phyloP scores from a whole-genome alignment of 345 rosid genomes.

The Aethionema arabicum region DNA sequence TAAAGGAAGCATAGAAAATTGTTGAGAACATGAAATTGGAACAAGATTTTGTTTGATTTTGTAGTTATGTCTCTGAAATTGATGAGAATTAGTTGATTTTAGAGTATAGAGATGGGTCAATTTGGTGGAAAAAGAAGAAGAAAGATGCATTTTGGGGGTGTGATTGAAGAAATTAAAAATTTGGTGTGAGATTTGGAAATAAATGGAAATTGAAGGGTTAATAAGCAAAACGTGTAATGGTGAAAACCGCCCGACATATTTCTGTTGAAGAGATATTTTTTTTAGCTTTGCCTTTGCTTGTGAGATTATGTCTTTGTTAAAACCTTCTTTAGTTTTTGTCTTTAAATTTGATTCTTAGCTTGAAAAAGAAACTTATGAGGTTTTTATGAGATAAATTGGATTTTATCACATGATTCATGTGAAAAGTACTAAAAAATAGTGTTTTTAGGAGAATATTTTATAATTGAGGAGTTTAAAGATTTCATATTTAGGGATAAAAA shows the following conservation, averaged over 20 bases:
- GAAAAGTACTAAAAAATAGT: background rate
- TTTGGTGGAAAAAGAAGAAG: slow-evolving; percentile 27
- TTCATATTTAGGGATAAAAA: too few species aligned
- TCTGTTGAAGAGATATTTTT: slow-evolving; percentile 34
- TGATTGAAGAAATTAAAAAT: slow-evolving; percentile 14
- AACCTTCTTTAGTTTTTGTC: slow-evolving; percentile 31
- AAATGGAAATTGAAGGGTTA: slow-evolving; percentile 18
- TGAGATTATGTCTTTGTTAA: slow-evolving; percentile 30
- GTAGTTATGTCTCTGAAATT: slow-evolving; percentile 30
- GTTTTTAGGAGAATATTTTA: too few species aligned
- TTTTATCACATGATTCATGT: slow-evolving; percentile 23
- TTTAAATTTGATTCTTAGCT: slow-evolving; percentile 35
- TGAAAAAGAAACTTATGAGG: slow-evolving; percentile 31
- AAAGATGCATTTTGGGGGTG: slow-evolving; percentile 31
- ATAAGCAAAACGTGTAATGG: slow-evolving; percentile 21
- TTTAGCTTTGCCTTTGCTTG: slow-evolving; percentile 39
- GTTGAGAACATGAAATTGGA: slow-evolving; percentile 33
- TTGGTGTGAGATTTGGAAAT: slow-evolving; percentile 24
- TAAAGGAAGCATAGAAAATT: slow-evolving; percentile 35
- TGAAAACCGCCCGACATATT: slow-evolving; percentile 37
- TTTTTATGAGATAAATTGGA: slow-evolving; percentile 10
- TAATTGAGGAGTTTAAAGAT: too few species aligned
- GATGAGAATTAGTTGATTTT: slow-evolving; percentile 23
- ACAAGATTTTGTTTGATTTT: slow-evolving; percentile 27
- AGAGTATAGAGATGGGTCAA: slow-evolving; percentile 25